These are phyloP conservation scores for Arctostaphylos glauca DNA, from an alignment of 148 eudicot genomes.

Conservation along the genomic window DNA sequence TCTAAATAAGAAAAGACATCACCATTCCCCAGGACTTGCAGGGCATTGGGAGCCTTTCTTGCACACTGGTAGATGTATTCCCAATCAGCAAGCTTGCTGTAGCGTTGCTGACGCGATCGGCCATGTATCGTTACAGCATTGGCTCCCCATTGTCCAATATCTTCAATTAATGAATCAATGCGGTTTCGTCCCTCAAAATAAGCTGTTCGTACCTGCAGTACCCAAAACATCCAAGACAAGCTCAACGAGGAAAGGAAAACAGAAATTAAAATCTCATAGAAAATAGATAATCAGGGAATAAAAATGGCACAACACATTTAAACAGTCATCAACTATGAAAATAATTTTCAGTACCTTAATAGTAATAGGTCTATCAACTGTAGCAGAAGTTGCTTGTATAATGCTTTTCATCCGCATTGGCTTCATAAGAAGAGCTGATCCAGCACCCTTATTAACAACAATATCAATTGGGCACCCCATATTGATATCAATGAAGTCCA, in stretches of 20 bases:
- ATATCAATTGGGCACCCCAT: conserved; percentile 99
- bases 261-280: background rate
- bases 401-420: conserved; percentile 90
- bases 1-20: conserved; percentile 84
- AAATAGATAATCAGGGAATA: background rate
- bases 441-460: conserved; percentile 94
- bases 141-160: conserved; percentile 87
- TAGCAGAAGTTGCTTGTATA: conserved; percentile 63
- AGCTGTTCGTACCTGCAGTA: conserved; percentile 78
- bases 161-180: conserved; percentile 66
- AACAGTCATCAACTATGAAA: background rate
- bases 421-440: conserved; percentile 92
- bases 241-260: background rate
- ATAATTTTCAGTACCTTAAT: conserved; percentile 57
- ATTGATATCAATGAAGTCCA: conserved; percentile 93
- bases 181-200: conserved; percentile 91
- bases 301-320: background rate
- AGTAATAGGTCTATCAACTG: conserved; percentile 77
- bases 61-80: conserved; percentile 72
- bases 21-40: conserved; percentile 92
- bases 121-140: conserved; percentile 91
- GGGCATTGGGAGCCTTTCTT: conserved; percentile 53
- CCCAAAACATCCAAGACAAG: conserved; percentile 10
- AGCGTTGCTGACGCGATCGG: conserved; percentile 92
- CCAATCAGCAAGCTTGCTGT: conserved; percentile 98